Conservation (phyloP, 306 rosid species). For the Gastrolobium villosum region DNA sequence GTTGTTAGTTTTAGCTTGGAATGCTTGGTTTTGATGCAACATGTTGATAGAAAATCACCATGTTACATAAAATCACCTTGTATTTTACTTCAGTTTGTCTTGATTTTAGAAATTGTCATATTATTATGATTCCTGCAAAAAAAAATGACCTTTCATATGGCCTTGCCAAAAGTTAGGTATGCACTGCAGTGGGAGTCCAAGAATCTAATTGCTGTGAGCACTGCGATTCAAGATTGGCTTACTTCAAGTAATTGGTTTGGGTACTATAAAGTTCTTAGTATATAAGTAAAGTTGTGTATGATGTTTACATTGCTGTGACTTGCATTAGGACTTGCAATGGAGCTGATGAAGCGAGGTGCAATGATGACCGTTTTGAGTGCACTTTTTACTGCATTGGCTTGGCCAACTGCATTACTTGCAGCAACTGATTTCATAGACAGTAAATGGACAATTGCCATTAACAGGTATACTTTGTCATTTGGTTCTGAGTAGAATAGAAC, state of each 20-base stretch:
- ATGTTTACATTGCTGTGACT: conserved; percentile 39
- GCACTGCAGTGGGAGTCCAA: conserved; percentile 71
- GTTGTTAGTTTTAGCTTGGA: conserved; percentile 34
- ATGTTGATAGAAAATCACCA: conserved; percentile 16
- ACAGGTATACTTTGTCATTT: conserved; percentile 60
- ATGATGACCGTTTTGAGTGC: conserved; percentile 78
- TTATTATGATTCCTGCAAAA: conserved; percentile 41
- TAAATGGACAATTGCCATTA: conserved; percentile 76
- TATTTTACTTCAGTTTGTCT: conserved; percentile 38
- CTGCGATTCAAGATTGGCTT: conserved; percentile 79
- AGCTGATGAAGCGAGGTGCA: conserved; percentile 81
- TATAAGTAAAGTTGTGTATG: conserved; percentile 11
- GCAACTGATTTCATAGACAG: conserved; percentile 79
- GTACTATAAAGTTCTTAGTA: conserved; percentile 5
- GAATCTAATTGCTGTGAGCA: conserved; percentile 74
- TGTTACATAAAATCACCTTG: conserved; percentile 28
- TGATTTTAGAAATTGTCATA: conserved; percentile 33
- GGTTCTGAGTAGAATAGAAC: conserved; percentile 33
- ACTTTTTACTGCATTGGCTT: conserved; percentile 72
- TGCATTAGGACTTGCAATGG: conserved; percentile 64
- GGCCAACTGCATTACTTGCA: conserved; percentile 72
- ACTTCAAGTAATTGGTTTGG: conserved; percentile 68
- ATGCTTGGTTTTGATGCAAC: conserved; percentile 32
- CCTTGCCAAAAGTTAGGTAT: conserved; percentile 61
- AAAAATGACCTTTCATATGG: conserved; percentile 46